Conservation (phyloP, 169 alveolate species). For the Cryptosporidium meleagridis region DNA sequence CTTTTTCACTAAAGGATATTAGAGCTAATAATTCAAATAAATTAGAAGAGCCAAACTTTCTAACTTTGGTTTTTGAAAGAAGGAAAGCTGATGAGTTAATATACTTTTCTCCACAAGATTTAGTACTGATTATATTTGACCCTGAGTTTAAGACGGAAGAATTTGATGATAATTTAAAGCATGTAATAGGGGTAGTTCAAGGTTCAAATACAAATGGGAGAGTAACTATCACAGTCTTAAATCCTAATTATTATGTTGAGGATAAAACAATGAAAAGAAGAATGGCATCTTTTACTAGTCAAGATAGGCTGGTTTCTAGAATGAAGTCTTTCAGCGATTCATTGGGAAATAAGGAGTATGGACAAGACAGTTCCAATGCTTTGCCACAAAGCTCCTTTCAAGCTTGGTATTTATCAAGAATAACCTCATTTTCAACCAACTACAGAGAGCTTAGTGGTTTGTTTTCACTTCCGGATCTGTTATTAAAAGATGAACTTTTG, state of each 20-base stretch:
- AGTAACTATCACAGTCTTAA: slow-evolving; percentile 10
- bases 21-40: neutral
- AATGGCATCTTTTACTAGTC: slow-evolving; percentile 17
- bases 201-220: slow-evolving; percentile 49
- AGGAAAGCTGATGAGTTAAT: neutral
- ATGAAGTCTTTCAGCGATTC: slow-evolving; percentile 6
- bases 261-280: neutral
- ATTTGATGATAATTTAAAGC: slow-evolving; percentile 2
- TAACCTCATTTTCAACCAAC: slow-evolving; percentile 59
- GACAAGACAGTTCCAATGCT: neutral
- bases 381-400: neutral
- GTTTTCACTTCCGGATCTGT: slow-evolving; percentile 40
- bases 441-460: slow-evolving; percentile 68
- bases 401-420: slow-evolving; percentile 47
- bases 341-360: neutral
- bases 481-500: slow-evolving; percentile 24
- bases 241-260: slow-evolving; percentile 42
- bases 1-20: slow-evolving; percentile 30
- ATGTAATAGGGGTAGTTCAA: slow-evolving; percentile 69
- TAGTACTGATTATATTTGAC: slow-evolving; percentile 35
- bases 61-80: slow-evolving; percentile 13
- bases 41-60: slow-evolving; percentile 15
- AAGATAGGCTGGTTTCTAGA: slow-evolving; percentile 19
- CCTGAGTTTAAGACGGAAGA: neutral
- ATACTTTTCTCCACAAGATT: slow-evolving; percentile 57